These are phyloP conservation scores for Kuraishia hungarica DNA, from an alignment of 805 yeast genomes.

Conservation along the genomic window DNA sequence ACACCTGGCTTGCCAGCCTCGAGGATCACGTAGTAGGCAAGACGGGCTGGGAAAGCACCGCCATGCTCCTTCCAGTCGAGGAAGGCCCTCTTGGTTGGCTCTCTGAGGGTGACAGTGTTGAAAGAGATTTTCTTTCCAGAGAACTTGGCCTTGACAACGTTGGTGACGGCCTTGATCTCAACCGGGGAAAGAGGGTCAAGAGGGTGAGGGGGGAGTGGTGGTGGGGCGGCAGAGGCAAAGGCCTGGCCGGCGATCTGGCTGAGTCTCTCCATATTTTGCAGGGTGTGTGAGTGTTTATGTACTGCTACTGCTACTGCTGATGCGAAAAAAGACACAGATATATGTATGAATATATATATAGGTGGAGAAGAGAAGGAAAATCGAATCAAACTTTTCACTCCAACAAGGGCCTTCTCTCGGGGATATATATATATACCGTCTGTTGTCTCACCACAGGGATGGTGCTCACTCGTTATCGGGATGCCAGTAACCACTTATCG, in stretches of 20 bases:
- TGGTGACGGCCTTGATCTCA: conserved; percentile 55
- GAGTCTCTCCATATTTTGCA: conserved; percentile 49
- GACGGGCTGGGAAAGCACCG: conserved; percentile 59
- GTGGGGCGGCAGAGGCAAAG: conserved; percentile 44
- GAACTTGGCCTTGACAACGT: conserved; percentile 39
- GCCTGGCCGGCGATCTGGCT: conserved; percentile 57
- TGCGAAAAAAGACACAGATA: not conserved
- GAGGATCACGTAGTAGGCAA: conserved; percentile 57
- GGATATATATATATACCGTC: too few species aligned
- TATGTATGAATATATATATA: not conserved
- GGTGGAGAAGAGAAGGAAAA: not conserved
- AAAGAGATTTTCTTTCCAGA: conserved; percentile 38
- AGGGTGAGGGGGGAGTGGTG: conserved; percentile 54
- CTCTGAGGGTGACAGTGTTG: conserved; percentile 64
- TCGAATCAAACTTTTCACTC: too few species aligned
- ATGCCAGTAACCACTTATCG: not conserved
- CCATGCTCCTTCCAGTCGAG: conserved; percentile 55
- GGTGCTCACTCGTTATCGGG: not conserved
- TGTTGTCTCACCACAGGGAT: not conserved
- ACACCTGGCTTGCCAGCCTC: conserved; percentile 53
- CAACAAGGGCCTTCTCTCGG: not conserved
- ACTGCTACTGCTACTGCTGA: not conserved
- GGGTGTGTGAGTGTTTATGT: not conserved
- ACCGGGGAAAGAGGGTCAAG: conserved; percentile 60
- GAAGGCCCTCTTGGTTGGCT: conserved; percentile 58